Evolutionary conservation across 345 rosid genomes (phyloP).

Genomic region (Raphanus raphanistrum): DNA sequence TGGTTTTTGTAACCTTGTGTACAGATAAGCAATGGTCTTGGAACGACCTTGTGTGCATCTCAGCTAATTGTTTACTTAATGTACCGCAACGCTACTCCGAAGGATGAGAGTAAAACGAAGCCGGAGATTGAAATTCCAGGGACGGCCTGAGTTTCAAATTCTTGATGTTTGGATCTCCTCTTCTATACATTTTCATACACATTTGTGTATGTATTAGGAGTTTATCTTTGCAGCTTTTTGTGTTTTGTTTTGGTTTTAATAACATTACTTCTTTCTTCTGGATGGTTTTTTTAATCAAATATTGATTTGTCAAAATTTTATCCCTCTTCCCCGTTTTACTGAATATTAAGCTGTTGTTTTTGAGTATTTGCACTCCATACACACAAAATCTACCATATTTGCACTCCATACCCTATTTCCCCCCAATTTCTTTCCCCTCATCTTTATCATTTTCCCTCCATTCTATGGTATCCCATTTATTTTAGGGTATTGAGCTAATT

Average conservation of each 20-base stretch:
- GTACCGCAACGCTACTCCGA: conserved; percentile 42
- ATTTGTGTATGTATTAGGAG: conserved; percentile 20
- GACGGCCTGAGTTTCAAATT: conserved; percentile 4
- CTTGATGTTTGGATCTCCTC: neutral
- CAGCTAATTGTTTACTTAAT: conserved; percentile 48
- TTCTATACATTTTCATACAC: conserved; percentile 15
- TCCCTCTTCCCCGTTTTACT: neutral
- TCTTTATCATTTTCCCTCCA: no score
- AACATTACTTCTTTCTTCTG: neutral
- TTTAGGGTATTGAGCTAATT: no score
- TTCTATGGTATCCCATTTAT: no score
- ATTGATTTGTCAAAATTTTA: neutral
- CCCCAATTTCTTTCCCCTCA: no score
- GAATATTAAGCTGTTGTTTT: neutral
- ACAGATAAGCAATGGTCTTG: conserved; percentile 65
- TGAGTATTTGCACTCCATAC: no score
- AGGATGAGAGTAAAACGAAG: conserved; percentile 16
- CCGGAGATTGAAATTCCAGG: conserved; percentile 49
- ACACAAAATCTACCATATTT: no score
- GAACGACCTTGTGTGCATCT: conserved; percentile 38
- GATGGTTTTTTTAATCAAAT: neutral
- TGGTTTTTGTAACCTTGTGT: neutral
- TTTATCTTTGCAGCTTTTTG: neutral
- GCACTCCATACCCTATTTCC: no score
- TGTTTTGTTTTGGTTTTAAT: conserved; percentile 1